These are phyloP conservation scores for Cryptococcus amylolentus DNA, from an alignment of 1,284 basidiomycete genomes.

Conservation along the genomic window DNA sequence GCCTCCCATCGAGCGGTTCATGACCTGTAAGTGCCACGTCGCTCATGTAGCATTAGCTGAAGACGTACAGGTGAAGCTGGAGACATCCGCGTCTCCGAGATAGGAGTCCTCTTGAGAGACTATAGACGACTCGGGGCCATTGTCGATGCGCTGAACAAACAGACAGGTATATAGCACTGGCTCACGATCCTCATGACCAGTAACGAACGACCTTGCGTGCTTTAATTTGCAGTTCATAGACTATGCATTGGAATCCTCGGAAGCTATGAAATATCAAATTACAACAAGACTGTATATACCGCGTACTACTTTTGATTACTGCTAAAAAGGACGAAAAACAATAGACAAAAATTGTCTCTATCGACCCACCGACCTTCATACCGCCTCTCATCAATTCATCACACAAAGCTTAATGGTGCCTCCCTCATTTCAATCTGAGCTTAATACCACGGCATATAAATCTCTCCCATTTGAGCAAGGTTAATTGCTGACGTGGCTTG, in stretches of 20 bases:
- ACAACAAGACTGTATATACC: neutral
- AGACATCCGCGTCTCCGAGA: slow-evolving; percentile 70
- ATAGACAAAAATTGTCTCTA: neutral
- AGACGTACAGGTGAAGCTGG: slow-evolving; percentile 56
- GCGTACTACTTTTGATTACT: neutral
- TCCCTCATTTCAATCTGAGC: neutral
- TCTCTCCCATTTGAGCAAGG: slow-evolving; percentile 63
- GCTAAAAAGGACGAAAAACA: neutral
- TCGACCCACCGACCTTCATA: too few relatives aligned
- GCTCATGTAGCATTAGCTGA: neutral
- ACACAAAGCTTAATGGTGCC: too few relatives aligned
- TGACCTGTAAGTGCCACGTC: slow-evolving; percentile 35
- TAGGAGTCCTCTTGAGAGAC: slow-evolving; percentile 67
- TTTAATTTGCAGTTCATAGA: too few relatives aligned
- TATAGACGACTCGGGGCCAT: slow-evolving; percentile 58
- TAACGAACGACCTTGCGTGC: too few relatives aligned
- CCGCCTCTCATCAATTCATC: too few relatives aligned
- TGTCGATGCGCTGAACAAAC: slow-evolving; percentile 11
- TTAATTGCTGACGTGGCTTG: slow-evolving; percentile 55
- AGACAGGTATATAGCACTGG: neutral
- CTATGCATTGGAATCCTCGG: neutral
- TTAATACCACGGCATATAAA: slow-evolving; percentile 79
- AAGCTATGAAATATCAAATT: neutral
- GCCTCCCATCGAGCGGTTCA: slow-evolving; percentile 42
- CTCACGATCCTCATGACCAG: neutral